These are phyloP conservation scores for Gastrolobium villosum DNA, from an alignment of 306 rosid species.

Conservation along the genomic window DNA sequence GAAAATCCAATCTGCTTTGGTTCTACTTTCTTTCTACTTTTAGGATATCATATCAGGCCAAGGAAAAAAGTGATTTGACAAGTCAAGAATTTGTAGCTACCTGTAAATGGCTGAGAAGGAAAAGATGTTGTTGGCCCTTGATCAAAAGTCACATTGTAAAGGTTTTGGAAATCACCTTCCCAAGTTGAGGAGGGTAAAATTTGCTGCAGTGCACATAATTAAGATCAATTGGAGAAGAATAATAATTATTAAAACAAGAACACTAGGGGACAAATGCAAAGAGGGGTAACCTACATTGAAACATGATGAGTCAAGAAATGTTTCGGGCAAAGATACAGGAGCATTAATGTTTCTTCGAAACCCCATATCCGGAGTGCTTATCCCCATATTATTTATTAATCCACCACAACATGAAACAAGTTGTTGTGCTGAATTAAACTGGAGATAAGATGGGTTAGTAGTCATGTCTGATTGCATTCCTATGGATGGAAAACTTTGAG, in stretches of 20 bases:
- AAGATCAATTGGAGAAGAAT: constrained; percentile 14
- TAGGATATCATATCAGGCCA: constrained; percentile 19
- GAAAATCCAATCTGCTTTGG: constrained; percentile 49
- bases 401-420: constrained; percentile 70
- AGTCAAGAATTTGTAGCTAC: constrained; percentile 53
- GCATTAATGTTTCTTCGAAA: constrained; percentile 67
- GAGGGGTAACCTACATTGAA: constrained; percentile 62
- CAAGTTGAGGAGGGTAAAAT: constrained; percentile 63
- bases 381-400: constrained; percentile 60
- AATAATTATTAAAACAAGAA: neutral
- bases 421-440: constrained; percentile 72
- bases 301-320: constrained; percentile 70
- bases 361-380: constrained; percentile 62
- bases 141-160: constrained; percentile 60
- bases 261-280: neutral
- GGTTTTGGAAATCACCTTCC: constrained; percentile 74
- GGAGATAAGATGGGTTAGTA: constrained; percentile 62
- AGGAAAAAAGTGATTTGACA: constrained; percentile 46
- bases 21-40: constrained; percentile 46
- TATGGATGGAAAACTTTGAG: constrained; percentile 58
- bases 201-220: constrained; percentile 59
- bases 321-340: constrained; percentile 73
- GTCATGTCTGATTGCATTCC: constrained; percentile 68
- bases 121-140: constrained; percentile 62
- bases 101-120: constrained; percentile 76